phyloP scores from a whole-genome alignment of 1,284 basidiomycete species.

The Mrakiaceae sp. region DNA sequence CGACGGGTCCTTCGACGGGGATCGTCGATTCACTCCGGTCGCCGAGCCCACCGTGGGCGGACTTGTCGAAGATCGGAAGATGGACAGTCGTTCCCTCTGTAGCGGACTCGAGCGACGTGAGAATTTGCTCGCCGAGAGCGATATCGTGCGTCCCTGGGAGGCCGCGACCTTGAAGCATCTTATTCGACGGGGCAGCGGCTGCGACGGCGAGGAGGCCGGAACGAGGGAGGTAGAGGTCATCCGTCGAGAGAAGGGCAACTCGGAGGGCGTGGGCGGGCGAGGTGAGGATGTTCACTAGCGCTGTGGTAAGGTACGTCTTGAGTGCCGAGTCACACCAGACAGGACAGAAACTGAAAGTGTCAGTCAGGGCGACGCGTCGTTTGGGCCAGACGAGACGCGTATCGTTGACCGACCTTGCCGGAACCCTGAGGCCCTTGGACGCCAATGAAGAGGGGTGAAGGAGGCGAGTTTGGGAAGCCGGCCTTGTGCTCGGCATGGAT shows the following conservation, averaged over 20 bases:
- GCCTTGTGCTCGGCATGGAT: slow-evolving; percentile 18
- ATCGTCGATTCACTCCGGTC: slow-evolving; percentile 45
- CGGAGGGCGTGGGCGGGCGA: slow-evolving; percentile 1
- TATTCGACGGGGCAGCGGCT: slow-evolving; percentile 45
- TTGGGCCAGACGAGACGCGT: not conserved
- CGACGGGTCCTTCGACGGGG: slow-evolving; percentile 41
- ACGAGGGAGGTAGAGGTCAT: slow-evolving; percentile 69
- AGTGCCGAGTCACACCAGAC: slow-evolving; percentile 13
- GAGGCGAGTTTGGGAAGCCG: not conserved
- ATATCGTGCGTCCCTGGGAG: slow-evolving; percentile 82
- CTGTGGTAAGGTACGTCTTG: slow-evolving; percentile 25
- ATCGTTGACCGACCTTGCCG: slow-evolving; percentile 18
- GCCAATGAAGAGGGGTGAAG: slow-evolving; percentile 43
- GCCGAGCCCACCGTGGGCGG: slow-evolving; percentile 46
- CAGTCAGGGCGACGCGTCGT: not conserved
- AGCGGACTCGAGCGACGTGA: slow-evolving; percentile 40
- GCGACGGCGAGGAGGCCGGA: slow-evolving; percentile 47
- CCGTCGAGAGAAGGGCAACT: slow-evolving; percentile 11
- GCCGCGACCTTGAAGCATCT: slow-evolving; percentile 61
- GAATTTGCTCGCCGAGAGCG: slow-evolving; percentile 45
- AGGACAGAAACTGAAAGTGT: no score
- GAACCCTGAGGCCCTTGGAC: slow-evolving; percentile 68
- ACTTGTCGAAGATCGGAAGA: slow-evolving; percentile 75
- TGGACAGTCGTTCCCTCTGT: no score
- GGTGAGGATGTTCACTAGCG: slow-evolving; percentile 14